Percentiles rank a stretch among this genome's conserved stretches.
Conservation (phyloP, 1,284 basidiomycete genomes). For the Rhodotorula sp. region DNA sequence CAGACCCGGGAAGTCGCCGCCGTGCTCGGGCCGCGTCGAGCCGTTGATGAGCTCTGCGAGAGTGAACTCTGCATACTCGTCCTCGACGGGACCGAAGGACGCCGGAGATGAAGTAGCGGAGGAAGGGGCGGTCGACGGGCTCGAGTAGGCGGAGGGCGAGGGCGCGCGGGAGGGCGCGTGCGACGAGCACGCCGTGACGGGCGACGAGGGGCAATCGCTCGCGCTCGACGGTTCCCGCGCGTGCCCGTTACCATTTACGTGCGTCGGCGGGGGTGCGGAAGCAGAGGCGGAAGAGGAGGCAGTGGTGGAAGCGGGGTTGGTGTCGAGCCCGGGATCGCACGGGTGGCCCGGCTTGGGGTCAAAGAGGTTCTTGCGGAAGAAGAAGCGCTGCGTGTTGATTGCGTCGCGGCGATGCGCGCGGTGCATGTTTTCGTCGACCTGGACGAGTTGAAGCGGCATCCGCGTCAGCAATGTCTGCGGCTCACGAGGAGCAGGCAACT, state of each 20-base stretch:
- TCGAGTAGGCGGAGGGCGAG: constrained; percentile 15
- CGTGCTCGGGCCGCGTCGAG: constrained; percentile 51
- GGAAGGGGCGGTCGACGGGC: constrained; percentile 29
- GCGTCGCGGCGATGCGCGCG: constrained; percentile 85
- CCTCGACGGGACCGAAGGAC: constrained; percentile 54
- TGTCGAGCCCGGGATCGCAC: constrained; percentile 29
- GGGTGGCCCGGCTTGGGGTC: constrained; percentile 45
- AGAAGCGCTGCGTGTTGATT: constrained; percentile 71
- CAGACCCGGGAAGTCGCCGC: constrained; percentile 72
- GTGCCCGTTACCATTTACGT: constrained; percentile 11
- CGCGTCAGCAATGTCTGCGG: not conserved
- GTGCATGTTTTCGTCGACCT: constrained; percentile 98
- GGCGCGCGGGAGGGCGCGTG: constrained; percentile 20
- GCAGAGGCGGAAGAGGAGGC: not conserved
- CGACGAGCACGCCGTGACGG: constrained; percentile 16
- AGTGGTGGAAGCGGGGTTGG: not conserved
- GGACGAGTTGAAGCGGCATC: not conserved
- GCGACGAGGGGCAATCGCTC: not conserved
- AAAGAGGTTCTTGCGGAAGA: constrained; percentile 85
- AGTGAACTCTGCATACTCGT: constrained; percentile 89
- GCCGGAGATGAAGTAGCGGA: not conserved
- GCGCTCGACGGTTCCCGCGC: constrained; percentile 9
- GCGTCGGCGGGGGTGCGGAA: not conserved
- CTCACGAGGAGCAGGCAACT: too few species aligned
- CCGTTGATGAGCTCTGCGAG: constrained; percentile 94